Conservation (phyloP, 768 basidiomycete species). For the Crassisporium funariophilum region DNA sequence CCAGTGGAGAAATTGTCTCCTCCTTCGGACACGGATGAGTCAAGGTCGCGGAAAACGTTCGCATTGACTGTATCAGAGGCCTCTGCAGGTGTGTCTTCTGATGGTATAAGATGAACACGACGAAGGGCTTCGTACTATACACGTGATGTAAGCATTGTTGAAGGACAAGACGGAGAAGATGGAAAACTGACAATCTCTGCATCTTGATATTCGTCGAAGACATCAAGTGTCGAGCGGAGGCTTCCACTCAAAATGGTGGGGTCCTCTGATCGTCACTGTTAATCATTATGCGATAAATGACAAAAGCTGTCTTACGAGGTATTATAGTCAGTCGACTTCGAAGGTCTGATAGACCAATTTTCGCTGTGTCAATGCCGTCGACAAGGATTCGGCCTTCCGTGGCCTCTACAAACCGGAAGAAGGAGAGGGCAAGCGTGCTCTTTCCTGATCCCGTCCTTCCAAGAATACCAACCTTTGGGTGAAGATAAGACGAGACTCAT, state of each 20-base stretch:
- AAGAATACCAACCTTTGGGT: conserved; percentile 61
- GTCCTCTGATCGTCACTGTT: conserved; percentile 52
- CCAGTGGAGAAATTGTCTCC: conserved; percentile 84
- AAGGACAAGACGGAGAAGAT: too few species aligned
- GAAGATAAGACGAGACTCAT: conserved; percentile 14
- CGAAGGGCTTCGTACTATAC: conserved; percentile 79
- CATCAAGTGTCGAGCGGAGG: conserved; percentile 74
- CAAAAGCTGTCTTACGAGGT: conserved; percentile 40
- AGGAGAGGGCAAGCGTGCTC: conserved; percentile 79
- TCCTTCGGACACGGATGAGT: conserved; percentile 76
- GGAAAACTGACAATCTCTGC: conserved; percentile 61
- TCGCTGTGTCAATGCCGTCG: conserved; percentile 74
- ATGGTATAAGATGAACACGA: conserved; percentile 77
- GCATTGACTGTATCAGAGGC: conserved; percentile 55
- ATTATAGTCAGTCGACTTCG: conserved; percentile 77
- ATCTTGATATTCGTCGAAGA: conserved; percentile 84
- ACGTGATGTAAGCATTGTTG: too few species aligned
- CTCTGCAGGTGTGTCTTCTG: conserved; percentile 50
- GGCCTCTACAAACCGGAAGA: conserved; percentile 88
- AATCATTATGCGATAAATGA: not conserved
- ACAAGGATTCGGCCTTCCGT: conserved; percentile 68
- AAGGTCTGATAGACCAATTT: conserved; percentile 75
- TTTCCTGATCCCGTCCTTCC: conserved; percentile 79
- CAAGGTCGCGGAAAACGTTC: conserved; percentile 78
- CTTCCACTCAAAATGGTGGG: conserved; percentile 84